Evolutionary conservation across 176 grass and related monocot species (phyloP).

Genomic region (Ensete ventricosum): DNA sequence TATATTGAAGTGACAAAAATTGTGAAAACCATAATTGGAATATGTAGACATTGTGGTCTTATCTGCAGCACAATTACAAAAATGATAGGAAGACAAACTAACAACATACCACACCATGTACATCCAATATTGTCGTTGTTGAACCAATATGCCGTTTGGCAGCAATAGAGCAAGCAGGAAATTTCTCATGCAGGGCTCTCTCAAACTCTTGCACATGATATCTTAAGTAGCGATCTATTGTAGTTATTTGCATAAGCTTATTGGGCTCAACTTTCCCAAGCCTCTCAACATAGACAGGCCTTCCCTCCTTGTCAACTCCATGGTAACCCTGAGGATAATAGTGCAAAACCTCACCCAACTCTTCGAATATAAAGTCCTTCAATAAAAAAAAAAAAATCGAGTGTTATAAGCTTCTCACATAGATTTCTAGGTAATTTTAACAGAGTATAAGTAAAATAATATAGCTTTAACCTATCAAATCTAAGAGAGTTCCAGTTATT

Average conservation of each 20-base stretch:
- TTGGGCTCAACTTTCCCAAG: constrained; percentile 87
- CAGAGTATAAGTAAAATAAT: background rate
- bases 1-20: no score
- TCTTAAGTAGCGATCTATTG: constrained; percentile 84
- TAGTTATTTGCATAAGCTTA: constrained; percentile 82
- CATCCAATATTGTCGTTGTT: constrained; percentile 85
- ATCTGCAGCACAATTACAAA: background rate
- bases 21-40: no score
- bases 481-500: background rate
- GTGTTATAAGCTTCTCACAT: background rate
- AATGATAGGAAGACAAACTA: background rate
- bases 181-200: constrained; percentile 76
- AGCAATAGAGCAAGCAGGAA: constrained; percentile 93
- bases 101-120: constrained; percentile 85
- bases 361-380: constrained; percentile 88
- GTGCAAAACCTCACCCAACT: constrained; percentile 53
- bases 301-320: constrained; percentile 66
- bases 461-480: background rate
- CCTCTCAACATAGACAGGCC: constrained; percentile 85
- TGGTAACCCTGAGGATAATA: constrained; percentile 97
- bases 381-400: constrained; percentile 13
- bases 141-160: constrained; percentile 83
- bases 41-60: no score
- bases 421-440: background rate
- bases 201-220: constrained; percentile 99